Base-by-base conservation (phyloP, 2,329 filamentous ascomycete genomes). In the Xylaria sp. region DNA sequence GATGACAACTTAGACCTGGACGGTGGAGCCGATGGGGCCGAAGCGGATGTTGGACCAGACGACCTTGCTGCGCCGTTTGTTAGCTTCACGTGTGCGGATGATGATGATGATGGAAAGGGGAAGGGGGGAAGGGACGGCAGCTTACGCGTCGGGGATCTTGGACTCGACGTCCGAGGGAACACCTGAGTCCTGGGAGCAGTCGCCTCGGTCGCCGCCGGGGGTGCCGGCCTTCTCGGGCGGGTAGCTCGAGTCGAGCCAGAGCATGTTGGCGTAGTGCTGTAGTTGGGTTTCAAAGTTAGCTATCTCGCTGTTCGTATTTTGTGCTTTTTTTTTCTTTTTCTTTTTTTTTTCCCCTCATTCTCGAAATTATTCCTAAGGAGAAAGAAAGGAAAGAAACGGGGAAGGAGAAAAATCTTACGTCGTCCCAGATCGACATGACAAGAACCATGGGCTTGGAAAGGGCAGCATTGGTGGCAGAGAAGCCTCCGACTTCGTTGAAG, bases 361-460 rank as follows among this genome's bases (percentile, higher is more conserved):
- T 17, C 15, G 15, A 49, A 49, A 15, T 31, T n/a, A 29, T 13
- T 10, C 4, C 29, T 7, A 45, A 10, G 20, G 20, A 25, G 5
- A n/a, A 29, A 17, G 29, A 67, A 3, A 45, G n/a, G 10, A 6
- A 22, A 6, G 20, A 31, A 29, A 13, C 11, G n/a, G 15, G 3
- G 11, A 3, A n/a, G 2, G 39, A 44, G 17, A 33, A 20, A 47
- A 49, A 72, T n/a, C 73, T 72, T 66, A 77, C 74, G 78, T 90
- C 88, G 72, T 89, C 87, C 86, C 85, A 87, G 71, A 87, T 80
- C 38, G 81, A 84, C 83, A 90, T 83, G 72, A 89, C 87, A 20
- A 90, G 82, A 36, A 89, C 88, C 84, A 90, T 87, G 50, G 87
- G 87, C 63, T 82, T 73, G 6, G 77, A 77, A 56, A 90, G 76